These are phyloP conservation scores for Penicillium sclerotiorum DNA, from an alignment of 2,329 filamentous ascomycete species.

Conservation along the genomic window DNA sequence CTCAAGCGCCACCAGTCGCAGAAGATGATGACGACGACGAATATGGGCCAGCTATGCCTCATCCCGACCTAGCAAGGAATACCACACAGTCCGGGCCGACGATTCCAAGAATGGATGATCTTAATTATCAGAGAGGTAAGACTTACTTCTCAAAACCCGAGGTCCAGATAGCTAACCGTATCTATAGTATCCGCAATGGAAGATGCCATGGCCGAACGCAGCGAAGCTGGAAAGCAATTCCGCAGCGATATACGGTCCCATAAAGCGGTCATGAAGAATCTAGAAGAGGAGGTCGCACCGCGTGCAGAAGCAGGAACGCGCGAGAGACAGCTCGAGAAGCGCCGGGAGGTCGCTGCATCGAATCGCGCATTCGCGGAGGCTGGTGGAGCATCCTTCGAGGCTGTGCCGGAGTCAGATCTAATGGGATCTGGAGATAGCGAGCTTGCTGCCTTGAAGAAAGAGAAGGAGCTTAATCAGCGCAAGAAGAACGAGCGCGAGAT, in stretches of 20 bases:
- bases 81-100: constrained; percentile 52
- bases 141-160: neutral
- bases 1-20: constrained; percentile 4
- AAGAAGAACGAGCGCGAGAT: constrained; percentile 85
- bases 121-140: constrained; percentile 59
- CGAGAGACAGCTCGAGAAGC: constrained; percentile 86
- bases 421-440: constrained; percentile 67
- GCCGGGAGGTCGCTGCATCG: constrained; percentile 68
- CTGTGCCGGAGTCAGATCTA: constrained; percentile 72
- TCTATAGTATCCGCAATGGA: constrained; percentile 34
- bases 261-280: constrained; percentile 34
- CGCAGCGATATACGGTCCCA: constrained; percentile 57
- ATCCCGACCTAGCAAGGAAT: constrained; percentile 19
- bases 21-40: constrained; percentile 49
- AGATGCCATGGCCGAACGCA: constrained; percentile 31
- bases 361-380: constrained; percentile 69
- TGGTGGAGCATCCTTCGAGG: constrained; percentile 65
- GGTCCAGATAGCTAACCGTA: too few species aligned
- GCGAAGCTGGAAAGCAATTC: constrained; percentile 35
- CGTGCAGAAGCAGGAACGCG: constrained; percentile 80
- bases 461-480: constrained; percentile 66
- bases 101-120: constrained; percentile 73
- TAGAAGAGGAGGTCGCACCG: constrained; percentile 73
- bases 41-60: constrained; percentile 60
- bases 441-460: constrained; percentile 65